A percentile compares a stretch with the other conserved stretches of the same genome.
These are phyloP conservation scores for Phyllosticta citriasiana DNA, from an alignment of 2,329 filamentous ascomycete genomes.

Conservation along the genomic window DNA sequence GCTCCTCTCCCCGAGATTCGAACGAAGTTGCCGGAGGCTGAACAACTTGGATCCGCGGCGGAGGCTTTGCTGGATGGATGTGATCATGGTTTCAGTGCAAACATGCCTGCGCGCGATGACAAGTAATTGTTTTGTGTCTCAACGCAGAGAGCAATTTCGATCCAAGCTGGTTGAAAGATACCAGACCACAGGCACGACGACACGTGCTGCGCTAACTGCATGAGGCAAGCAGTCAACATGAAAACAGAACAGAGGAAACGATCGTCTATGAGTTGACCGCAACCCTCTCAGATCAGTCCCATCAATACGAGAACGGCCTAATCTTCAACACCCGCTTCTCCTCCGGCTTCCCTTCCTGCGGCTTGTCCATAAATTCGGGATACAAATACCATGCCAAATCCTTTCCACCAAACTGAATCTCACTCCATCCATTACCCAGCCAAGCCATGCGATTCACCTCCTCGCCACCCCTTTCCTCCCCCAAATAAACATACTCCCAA, in stretches of 20 bases:
- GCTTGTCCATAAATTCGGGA: conserved; percentile 30
- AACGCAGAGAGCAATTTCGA: too few relatives aligned
- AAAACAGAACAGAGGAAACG: not conserved
- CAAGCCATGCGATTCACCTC: conserved; percentile 22
- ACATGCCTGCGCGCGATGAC: not conserved
- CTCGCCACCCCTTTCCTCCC: conserved; percentile 12
- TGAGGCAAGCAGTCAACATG: not conserved
- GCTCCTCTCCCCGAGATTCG: not conserved
- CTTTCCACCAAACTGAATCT: conserved; percentile 19
- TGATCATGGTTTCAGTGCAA: not conserved
- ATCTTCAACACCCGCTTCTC: conserved; percentile 25
- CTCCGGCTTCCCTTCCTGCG: conserved; percentile 27
- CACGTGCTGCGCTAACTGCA: not conserved
- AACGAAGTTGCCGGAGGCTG: not conserved
- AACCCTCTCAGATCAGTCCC: not conserved
- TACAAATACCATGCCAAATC: conserved; percentile 34
- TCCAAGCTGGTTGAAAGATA: too few relatives aligned
- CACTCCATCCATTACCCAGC: conserved; percentile 25
- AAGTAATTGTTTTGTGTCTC: too few relatives aligned
- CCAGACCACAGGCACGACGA: not conserved
- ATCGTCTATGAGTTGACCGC: not conserved
- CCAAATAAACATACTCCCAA: conserved; percentile 22
- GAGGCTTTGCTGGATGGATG: not conserved
- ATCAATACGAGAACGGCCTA: conserved; percentile 24
- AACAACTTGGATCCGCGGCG: not conserved